Percentiles rank a stretch among this genome's conserved stretches.
Conservation (phyloP, 2,329 filamentous ascomycete species). For the Elsinoe fawcettii region DNA sequence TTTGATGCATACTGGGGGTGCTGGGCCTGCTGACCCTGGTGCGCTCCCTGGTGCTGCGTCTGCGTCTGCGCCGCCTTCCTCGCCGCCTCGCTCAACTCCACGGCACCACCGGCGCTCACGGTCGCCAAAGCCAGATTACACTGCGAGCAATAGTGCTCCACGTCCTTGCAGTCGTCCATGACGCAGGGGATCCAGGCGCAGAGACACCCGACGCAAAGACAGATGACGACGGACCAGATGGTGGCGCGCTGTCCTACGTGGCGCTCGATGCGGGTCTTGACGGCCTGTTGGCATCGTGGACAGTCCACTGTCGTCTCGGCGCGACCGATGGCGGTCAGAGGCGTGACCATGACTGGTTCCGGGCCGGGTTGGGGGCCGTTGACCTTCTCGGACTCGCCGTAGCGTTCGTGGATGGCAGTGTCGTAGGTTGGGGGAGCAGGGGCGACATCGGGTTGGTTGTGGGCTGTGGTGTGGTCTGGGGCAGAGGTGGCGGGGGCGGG, state of each 20-base stretch:
- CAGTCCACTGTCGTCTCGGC: slow-evolving; percentile 12
- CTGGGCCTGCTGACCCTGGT: not conserved
- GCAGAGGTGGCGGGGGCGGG: not conserved
- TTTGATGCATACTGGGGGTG: slow-evolving; percentile 4
- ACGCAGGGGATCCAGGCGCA: slow-evolving; percentile 15
- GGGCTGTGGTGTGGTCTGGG: not conserved
- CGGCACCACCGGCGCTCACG: not conserved
- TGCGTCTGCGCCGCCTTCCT: slow-evolving; percentile 1
- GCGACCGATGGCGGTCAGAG: slow-evolving; percentile 12
- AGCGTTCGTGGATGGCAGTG: slow-evolving; percentile 1
- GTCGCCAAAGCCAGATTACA: slow-evolving; percentile 13
- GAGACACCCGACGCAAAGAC: slow-evolving; percentile 14
- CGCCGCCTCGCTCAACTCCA: slow-evolving; percentile 3
- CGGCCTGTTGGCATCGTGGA: slow-evolving; percentile 9
- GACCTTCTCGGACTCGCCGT: slow-evolving; percentile 9
- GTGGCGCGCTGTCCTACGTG: slow-evolving; percentile 11
- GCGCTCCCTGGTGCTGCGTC: not conserved
- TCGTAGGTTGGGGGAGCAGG: slow-evolving; percentile 5
- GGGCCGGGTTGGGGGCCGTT: not conserved
- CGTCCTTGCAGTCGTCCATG: slow-evolving; percentile 16
- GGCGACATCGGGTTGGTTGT: not conserved
- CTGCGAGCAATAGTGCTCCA: slow-evolving; percentile 13
- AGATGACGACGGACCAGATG: slow-evolving; percentile 14
- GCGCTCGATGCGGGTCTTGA: slow-evolving; percentile 13
- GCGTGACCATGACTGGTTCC: slow-evolving; percentile 5